phyloP scores from a whole-genome alignment of 176 grass and related monocot genomes.

The Melocanna baccifera region DNA sequence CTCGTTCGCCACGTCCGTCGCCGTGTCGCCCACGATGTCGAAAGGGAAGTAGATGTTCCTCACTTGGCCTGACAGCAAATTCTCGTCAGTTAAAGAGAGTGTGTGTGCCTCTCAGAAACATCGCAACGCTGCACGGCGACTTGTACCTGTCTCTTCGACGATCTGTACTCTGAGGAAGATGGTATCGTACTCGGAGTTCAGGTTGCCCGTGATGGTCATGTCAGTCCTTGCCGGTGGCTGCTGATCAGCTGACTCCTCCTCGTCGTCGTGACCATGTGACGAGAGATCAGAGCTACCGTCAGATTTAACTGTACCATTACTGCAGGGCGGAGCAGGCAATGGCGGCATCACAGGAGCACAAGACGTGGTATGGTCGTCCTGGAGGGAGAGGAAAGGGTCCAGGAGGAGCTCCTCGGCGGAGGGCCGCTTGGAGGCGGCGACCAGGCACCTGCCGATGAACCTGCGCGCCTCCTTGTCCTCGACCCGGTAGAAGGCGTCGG shows the following conservation, averaged over 20 bases:
- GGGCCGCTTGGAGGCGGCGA: conserved; percentile 29
- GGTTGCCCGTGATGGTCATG: conserved; percentile 92
- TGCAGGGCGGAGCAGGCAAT: background rate
- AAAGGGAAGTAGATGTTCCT: conserved; percentile 98
- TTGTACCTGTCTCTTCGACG: conserved; percentile 48
- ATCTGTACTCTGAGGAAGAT: conserved; percentile 95
- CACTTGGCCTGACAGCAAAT: background rate
- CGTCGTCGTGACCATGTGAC: background rate
- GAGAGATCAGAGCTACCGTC: background rate
- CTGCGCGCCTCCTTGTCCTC: conserved; percentile 37
- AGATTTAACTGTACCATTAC: background rate
- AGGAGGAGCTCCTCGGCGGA: conserved; percentile 68
- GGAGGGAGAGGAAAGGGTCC: conserved; percentile 68
- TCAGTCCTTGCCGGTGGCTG: conserved; percentile 13
- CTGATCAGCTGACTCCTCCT: background rate
- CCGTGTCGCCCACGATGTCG: conserved; percentile 65
- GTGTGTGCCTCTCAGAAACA: too few species aligned
- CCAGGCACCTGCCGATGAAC: conserved; percentile 67
- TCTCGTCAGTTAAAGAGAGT: too few species aligned
- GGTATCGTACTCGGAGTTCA: conserved; percentile 72
- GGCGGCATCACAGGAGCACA: background rate
- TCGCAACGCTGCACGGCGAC: too few species aligned
- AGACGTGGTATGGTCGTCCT: background rate
- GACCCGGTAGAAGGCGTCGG: conserved; percentile 60
- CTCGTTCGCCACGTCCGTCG: conserved; percentile 73